phyloP scores from a whole-genome alignment of 2,329 filamentous ascomycete genomes.

The Pestalotiopsis sp. region DNA sequence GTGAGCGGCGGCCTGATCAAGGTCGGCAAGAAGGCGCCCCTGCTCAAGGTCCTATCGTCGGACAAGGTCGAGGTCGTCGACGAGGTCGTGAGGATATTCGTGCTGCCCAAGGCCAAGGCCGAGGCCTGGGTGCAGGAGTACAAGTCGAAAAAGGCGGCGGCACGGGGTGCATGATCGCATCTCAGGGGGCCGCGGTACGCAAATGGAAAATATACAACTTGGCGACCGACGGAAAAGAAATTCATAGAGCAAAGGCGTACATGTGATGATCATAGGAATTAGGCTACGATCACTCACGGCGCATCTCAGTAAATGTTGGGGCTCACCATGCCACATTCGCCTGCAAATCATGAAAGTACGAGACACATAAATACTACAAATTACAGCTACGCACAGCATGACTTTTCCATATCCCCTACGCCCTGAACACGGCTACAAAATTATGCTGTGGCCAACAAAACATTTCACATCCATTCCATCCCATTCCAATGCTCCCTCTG shows the following conservation, averaged over 20 bases:
- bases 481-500: background rate
- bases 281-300: too few relatives aligned
- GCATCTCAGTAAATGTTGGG: background rate
- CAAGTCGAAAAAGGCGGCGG: slow-evolving; percentile 70
- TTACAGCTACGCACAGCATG: background rate
- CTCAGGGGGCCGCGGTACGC: slow-evolving; percentile 11
- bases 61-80: slow-evolving; percentile 88
- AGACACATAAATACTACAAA: background rate
- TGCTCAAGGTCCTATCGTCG: slow-evolving; percentile 73
- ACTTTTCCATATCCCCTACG: background rate
- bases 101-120: slow-evolving; percentile 73
- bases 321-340: background rate
- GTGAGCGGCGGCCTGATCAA: slow-evolving; percentile 78
- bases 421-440: background rate
- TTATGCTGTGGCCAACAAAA: background rate
- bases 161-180: slow-evolving; percentile 32
- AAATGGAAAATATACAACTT: slow-evolving; percentile 12
- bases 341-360: background rate
- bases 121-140: slow-evolving; percentile 81
- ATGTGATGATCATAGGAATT: too few relatives aligned
- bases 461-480: background rate
- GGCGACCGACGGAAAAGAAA: too few relatives aligned
- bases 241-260: too few relatives aligned
- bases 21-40: slow-evolving; percentile 79
- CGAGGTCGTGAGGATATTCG: slow-evolving; percentile 78